Conservation (phyloP, 495 filamentous ascomycete genomes). For the Aspergillus diversus region DNA sequence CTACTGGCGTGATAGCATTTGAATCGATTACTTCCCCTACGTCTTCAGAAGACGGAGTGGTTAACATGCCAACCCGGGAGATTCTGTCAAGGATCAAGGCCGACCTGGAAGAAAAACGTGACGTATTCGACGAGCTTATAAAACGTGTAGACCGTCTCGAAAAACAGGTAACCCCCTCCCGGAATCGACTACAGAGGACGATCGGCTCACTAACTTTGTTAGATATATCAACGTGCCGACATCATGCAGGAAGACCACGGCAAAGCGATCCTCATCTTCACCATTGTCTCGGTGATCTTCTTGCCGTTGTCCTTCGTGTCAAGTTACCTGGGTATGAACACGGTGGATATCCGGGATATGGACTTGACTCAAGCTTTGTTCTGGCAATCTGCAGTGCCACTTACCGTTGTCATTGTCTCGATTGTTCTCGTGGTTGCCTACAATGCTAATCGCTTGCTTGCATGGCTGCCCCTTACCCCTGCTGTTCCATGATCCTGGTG, state of each 20-base stretch:
- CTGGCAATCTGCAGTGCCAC: constrained; percentile 52
- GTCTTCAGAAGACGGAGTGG: not conserved
- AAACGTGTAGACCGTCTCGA: constrained; percentile 11
- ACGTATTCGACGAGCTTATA: constrained; percentile 10
- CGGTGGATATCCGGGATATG: constrained; percentile 55
- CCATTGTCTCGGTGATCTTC: constrained; percentile 51
- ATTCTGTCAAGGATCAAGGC: not conserved
- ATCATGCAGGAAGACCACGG: constrained; percentile 26
- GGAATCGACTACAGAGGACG: not conserved
- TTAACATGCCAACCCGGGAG: constrained; percentile 10
- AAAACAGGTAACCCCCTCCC: constrained; percentile 7
- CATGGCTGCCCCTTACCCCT: not conserved
- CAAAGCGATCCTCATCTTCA: constrained; percentile 42
- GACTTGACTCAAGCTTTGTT: constrained; percentile 47
- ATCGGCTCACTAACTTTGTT: not conserved
- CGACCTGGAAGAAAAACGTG: constrained; percentile 2
- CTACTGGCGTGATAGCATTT: not conserved
- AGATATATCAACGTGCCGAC: constrained; percentile 22
- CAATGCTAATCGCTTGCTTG: constrained; percentile 11
- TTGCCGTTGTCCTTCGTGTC: constrained; percentile 43
- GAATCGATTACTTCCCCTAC: constrained; percentile 2
- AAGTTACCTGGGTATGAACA: constrained; percentile 51
- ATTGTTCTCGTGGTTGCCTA: constrained; percentile 16
- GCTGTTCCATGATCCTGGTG: no score
- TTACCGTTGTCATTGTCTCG: constrained; percentile 40